Conservation (phyloP, 495 filamentous ascomycete species). For the Penicillium odoratum region DNA sequence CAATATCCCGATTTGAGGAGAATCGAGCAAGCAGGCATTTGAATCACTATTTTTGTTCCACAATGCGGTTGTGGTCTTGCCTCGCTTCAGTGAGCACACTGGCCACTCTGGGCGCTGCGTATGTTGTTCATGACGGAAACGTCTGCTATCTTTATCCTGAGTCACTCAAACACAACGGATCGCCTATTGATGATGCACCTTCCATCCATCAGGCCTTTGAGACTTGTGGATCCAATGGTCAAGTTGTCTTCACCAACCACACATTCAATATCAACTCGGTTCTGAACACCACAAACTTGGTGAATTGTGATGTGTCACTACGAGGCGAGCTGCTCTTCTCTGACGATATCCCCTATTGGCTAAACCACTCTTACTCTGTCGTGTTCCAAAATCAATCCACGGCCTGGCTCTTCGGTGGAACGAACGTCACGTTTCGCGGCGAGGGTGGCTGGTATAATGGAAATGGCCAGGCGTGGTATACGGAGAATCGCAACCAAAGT, state of each 20-base stretch:
- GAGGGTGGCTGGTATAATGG: conserved; percentile 48
- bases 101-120: conserved; percentile 11
- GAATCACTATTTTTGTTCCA: not conserved
- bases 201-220: conserved; percentile 44
- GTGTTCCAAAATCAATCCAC: conserved; percentile 51
- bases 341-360: conserved; percentile 47
- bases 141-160: conserved; percentile 22
- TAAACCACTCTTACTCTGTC: conserved; percentile 38
- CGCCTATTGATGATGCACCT: conserved; percentile 37
- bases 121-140: conserved; percentile 12
- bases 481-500: conserved; percentile 27
- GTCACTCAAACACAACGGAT: conserved; percentile 19
- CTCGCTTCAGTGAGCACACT: conserved; percentile 4
- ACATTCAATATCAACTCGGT: conserved; percentile 42
- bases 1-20: not conserved
- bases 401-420: conserved; percentile 47
- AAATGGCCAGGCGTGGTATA: conserved; percentile 51
- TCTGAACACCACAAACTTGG: conserved; percentile 46
- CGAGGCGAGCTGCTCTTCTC: conserved; percentile 39
- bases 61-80: conserved; percentile 8
- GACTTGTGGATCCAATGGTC: conserved; percentile 38
- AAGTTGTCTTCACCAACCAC: conserved; percentile 36
- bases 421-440: conserved; percentile 35
- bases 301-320: conserved; percentile 40
- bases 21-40: not conserved